Evolutionary conservation across 345 rosid species (phyloP), one percentile per base, ranked within the genome.

Genomic region (Orychophragmus violaceus): DNA sequence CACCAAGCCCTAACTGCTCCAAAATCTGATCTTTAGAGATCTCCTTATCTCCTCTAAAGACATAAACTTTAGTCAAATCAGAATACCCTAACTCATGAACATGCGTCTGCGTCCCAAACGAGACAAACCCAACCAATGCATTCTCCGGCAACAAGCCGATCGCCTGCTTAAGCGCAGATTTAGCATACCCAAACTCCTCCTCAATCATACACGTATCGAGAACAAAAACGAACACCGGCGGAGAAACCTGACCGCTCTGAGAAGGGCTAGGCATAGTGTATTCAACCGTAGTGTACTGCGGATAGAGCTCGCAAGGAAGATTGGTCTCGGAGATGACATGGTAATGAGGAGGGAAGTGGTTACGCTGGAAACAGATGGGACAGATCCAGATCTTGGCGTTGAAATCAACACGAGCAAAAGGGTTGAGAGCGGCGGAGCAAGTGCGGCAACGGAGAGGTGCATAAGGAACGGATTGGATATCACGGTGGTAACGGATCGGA

Each of bases 341-440:
- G 59, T 95, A 95, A 57, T 91, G 91, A 9, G 93, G 85, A 11
- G 99, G 97, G 54, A 95, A 91, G 55, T 85, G 91, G 62, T 86
- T 95, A 24, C 99, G 87, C 67, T 88, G 96, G 76, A 54, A 95
- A 29, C 99, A 95, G 78, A 95, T 82, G 4, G 97, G 97, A 56
- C 99, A 95, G 88, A 87, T 95, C 99, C 99, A 95, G 87, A 91
- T 84, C 95, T 86, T 91, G 59, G 91, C 97, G 0, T 79, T 25
- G 82, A 85, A 87, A 72, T 95, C 99, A 8, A 91, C 97, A 35
- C 91, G 88, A 10, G 88, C 57, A 44, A 70, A 95, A 37, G 90
- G 84, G 41, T 89, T 95, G 67, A 95, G 87, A 4, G 74, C 78
- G 25, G 93, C 80, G 10, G 93, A n/a, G 71, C 97, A 95, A 19